Conservation (phyloP, 257 asterid species). For the Perilla frutescens region DNA sequence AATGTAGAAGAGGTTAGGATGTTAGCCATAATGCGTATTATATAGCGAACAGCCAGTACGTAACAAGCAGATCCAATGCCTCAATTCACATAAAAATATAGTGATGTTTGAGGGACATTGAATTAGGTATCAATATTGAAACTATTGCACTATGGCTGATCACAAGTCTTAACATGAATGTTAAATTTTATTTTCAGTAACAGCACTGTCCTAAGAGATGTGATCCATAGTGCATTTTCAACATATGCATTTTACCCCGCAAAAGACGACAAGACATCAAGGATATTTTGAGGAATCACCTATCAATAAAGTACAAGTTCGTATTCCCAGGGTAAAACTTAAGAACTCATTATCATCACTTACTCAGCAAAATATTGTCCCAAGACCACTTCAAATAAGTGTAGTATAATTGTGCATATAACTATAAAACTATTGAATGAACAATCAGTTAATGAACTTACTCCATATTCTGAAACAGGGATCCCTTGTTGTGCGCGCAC, state of each 20-base stretch:
- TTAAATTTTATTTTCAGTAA: neutral
- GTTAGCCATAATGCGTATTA: neutral
- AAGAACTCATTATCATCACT: slow-evolving; percentile 1
- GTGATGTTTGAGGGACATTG: neutral
- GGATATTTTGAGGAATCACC: neutral
- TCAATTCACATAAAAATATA: neutral
- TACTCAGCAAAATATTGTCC: slow-evolving; percentile 9
- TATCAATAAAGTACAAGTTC: neutral
- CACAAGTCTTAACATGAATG: neutral
- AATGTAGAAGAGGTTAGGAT: slow-evolving; percentile 5
- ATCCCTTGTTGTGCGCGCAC: slow-evolving; percentile 95
- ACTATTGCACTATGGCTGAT: neutral
- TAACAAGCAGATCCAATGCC: neutral
- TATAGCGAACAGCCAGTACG: neutral
- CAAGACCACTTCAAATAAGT: slow-evolving; percentile 6
- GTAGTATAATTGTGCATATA: neutral
- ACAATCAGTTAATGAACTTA: slow-evolving; percentile 46
- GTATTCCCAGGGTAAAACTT: slow-evolving; percentile 7
- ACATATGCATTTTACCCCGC: neutral
- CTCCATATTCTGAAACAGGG: slow-evolving; percentile 95
- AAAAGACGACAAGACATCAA: neutral
- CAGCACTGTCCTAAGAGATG: neutral
- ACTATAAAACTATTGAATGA: slow-evolving; percentile 18
- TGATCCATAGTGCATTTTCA: neutral
- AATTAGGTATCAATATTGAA: neutral